Evolutionary conservation across 192 early-diverging fungal species (phyloP).

Genomic region (Coemansia aciculifera): DNA sequence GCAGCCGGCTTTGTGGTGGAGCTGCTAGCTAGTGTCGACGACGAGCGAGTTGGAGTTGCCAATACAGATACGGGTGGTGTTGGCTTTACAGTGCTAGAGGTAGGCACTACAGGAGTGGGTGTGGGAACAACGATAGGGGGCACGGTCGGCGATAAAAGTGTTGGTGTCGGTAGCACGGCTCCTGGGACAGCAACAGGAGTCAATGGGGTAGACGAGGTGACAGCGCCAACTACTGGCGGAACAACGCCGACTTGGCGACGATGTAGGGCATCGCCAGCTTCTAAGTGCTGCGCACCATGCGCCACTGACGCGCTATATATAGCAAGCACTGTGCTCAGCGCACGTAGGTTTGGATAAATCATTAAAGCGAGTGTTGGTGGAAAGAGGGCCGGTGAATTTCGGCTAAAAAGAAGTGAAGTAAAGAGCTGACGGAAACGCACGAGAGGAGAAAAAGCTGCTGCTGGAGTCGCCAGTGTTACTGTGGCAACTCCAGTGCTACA

Average conservation of each 20-base stretch:
- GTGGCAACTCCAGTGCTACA: background rate
- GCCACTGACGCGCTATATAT: background rate
- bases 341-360: background rate
- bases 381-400: background rate
- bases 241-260: constrained; percentile 6
- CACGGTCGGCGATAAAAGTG: background rate
- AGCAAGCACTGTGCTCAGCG: background rate
- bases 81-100: constrained; percentile 5
- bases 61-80: background rate
- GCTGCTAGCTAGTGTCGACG: constrained; percentile 4
- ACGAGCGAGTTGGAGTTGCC: background rate
- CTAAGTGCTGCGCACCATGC: background rate
- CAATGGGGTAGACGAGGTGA: background rate
- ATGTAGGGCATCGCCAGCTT: background rate
- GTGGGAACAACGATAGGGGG: background rate
- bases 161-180: constrained; percentile 1
- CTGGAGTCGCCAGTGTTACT: background rate
- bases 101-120: background rate
- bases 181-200: constrained; percentile 2
- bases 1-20: background rate
- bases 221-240: constrained; percentile 7
- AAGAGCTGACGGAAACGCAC: background rate
- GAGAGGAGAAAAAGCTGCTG: background rate
- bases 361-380: background rate
- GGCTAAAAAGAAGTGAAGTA: background rate